Evolutionary conservation across 2,329 filamentous ascomycete genomes (phyloP).

Genomic region (Penicillium oxalicum): DNA sequence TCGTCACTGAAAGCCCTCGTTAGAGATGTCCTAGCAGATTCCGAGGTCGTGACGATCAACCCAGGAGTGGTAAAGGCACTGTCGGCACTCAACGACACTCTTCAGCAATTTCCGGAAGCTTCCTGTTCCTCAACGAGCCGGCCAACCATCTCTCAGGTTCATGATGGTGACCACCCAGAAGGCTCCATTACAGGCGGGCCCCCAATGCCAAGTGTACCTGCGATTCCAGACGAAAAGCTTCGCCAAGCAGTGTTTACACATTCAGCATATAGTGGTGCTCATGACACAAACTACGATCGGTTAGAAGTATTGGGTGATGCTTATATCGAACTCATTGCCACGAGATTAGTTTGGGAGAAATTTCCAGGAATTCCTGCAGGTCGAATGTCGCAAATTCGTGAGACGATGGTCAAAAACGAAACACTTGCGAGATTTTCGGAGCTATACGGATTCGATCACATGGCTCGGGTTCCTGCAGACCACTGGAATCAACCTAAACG

Average conservation of each 20-base stretch:
- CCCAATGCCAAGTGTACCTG: slow-evolving; percentile 45
- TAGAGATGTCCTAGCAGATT: slow-evolving; percentile 16
- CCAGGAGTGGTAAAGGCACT: slow-evolving; percentile 17
- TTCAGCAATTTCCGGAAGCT: slow-evolving; percentile 6
- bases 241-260: slow-evolving; percentile 64
- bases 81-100: slow-evolving; percentile 16
- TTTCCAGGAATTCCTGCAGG: slow-evolving; percentile 63
- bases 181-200: neutral
- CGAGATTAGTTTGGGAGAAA: slow-evolving; percentile 66
- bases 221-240: slow-evolving; percentile 54
- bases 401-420: slow-evolving; percentile 72
- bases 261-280: slow-evolving; percentile 40
- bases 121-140: neutral
- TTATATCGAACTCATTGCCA: slow-evolving; percentile 71
- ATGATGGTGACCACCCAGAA: neutral
- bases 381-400: slow-evolving; percentile 67
- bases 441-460: slow-evolving; percentile 64
- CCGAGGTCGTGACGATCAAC: slow-evolving; percentile 11
- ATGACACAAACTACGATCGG: slow-evolving; percentile 60
- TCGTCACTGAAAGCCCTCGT: slow-evolving; percentile 17
- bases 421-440: slow-evolving; percentile 65
- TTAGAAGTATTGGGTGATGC: slow-evolving; percentile 88
- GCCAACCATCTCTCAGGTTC: neutral
- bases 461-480: slow-evolving; percentile 52
- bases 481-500: slow-evolving; percentile 44